Evolutionary conservation across 768 basidiomycete species (phyloP).

Genomic region (Kwoniella bestiolae): DNA sequence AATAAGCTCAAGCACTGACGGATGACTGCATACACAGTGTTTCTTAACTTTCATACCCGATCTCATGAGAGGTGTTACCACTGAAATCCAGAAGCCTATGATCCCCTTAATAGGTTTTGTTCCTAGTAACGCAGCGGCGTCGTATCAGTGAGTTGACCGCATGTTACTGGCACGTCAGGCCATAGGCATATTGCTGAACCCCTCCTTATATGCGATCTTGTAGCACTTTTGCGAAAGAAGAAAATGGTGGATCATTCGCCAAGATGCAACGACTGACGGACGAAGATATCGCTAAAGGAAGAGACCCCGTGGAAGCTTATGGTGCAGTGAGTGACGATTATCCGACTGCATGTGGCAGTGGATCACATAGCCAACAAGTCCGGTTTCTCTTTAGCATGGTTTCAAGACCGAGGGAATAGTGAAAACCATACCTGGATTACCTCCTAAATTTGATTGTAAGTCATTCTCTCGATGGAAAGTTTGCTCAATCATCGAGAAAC

Average conservation of each 20-base stretch:
- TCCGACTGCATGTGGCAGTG: background rate
- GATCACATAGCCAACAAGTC: background rate
- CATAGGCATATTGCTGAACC: background rate
- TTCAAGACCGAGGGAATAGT: constrained; percentile 24
- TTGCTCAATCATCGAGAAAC: background rate
- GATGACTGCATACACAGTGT: constrained; percentile 8
- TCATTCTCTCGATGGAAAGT: background rate
- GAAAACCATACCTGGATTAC: constrained; percentile 29
- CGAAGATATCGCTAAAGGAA: constrained; percentile 27
- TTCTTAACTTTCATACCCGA: constrained; percentile 36
- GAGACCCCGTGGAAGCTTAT: constrained; percentile 14
- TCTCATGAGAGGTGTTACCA: constrained; percentile 5
- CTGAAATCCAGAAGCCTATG: background rate
- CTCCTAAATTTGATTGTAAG: constrained; percentile 36
- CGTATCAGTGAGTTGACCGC: constrained; percentile 26
- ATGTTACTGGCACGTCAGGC: too few relatives aligned
- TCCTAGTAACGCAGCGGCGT: constrained; percentile 28
- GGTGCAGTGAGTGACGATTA: constrained; percentile 16
- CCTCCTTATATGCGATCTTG: background rate
- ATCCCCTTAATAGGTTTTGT: constrained; percentile 25
- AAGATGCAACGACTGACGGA: background rate
- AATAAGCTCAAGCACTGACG: background rate
- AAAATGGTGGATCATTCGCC: constrained; percentile 16
- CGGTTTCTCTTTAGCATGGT: constrained; percentile 13
- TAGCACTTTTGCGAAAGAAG: constrained; percentile 21